Percentiles rank a stretch among this genome's conserved stretches.
These are phyloP conservation scores for Fusarium pseudoanthophilum DNA, from an alignment of 2,329 filamentous ascomycete genomes.

Conservation along the genomic window DNA sequence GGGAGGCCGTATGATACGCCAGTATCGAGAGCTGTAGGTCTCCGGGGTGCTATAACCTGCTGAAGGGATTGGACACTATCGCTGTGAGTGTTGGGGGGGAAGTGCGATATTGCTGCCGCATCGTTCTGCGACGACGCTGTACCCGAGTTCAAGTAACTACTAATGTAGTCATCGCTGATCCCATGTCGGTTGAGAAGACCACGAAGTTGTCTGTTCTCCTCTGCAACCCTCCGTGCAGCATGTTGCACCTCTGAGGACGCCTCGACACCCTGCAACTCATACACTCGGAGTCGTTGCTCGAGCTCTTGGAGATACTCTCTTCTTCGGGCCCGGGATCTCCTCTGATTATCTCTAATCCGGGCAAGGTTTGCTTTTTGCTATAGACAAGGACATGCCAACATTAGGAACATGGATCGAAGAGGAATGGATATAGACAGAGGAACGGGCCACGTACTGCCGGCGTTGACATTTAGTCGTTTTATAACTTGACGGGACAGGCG, in stretches of 20 bases:
- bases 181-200: slow-evolving; percentile 68
- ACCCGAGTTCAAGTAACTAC: slow-evolving; percentile 51
- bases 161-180: slow-evolving; percentile 65
- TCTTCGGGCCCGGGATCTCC: slow-evolving; percentile 77
- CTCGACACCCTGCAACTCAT: slow-evolving; percentile 72
- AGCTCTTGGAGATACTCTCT: slow-evolving; percentile 79
- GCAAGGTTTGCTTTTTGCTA: slow-evolving; percentile 55
- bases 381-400: slow-evolving; percentile 17
- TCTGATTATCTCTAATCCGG: slow-evolving; percentile 80
- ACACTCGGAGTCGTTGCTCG: slow-evolving; percentile 69
- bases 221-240: slow-evolving; percentile 73
- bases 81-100: slow-evolving; percentile 39
- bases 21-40: slow-evolving; percentile 46
- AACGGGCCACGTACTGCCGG: slow-evolving; percentile 45
- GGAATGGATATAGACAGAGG: slow-evolving; percentile 9
- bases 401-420: slow-evolving; percentile 30
- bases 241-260: slow-evolving; percentile 77
- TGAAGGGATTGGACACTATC: slow-evolving; percentile 51
- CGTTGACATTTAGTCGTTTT: slow-evolving; percentile 48
- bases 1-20: slow-evolving; percentile 44
- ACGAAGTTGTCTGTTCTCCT: slow-evolving; percentile 75
- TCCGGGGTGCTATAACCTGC: slow-evolving; percentile 52
- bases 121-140: slow-evolving; percentile 33
- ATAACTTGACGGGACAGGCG: slow-evolving; percentile 30
- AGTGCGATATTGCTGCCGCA: slow-evolving; percentile 31